A percentile compares a stretch with the other conserved stretches of the same genome.
Evolutionary conservation across 139 green algal genomes (phyloP).

Genomic region (Picochlorum sp.): DNA sequence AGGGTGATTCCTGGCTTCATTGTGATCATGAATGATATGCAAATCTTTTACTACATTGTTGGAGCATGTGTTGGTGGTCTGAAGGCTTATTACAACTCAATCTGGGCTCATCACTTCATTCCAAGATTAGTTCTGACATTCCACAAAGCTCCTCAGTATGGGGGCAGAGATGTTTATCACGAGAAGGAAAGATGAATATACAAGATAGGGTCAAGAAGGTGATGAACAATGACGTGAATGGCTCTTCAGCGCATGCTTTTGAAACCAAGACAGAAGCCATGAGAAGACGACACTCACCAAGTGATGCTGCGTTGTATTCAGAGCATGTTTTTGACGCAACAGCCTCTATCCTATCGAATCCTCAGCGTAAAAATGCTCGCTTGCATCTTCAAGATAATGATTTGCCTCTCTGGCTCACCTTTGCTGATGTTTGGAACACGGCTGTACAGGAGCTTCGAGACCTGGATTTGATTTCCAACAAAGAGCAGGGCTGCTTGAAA

Average conservation of each 20-base stretch:
- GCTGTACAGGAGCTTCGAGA: conserved; percentile 34
- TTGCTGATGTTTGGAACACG: conserved; percentile 41
- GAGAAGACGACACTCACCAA: not conserved
- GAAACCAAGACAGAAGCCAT: not conserved
- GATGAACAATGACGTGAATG: conserved; percentile 2
- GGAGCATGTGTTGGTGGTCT: conserved; percentile 25
- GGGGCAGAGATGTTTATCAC: conserved; percentile 22
- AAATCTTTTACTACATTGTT: conserved; percentile 34
- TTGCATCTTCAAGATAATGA: conserved; percentile 19
- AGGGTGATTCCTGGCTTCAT: conserved; percentile 29
- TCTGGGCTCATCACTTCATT: conserved; percentile 31
- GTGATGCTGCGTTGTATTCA: not conserved
- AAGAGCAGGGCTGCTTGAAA: conserved; percentile 30
- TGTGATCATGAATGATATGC: conserved; percentile 29
- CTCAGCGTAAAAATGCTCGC: not conserved
- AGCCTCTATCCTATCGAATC: not conserved
- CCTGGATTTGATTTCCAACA: conserved; percentile 29
- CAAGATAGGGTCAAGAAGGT: not conserved
- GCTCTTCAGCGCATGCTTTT: conserved; percentile 6
- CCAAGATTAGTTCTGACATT: conserved; percentile 36
- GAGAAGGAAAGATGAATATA: conserved; percentile 13
- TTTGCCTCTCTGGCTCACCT: conserved; percentile 33
- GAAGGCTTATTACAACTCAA: conserved; percentile 40
- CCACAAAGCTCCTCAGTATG: conserved; percentile 36
- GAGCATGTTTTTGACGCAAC: conserved; percentile 11